phyloP scores from a whole-genome alignment of 306 rosid species.

The Pueraria montana region DNA sequence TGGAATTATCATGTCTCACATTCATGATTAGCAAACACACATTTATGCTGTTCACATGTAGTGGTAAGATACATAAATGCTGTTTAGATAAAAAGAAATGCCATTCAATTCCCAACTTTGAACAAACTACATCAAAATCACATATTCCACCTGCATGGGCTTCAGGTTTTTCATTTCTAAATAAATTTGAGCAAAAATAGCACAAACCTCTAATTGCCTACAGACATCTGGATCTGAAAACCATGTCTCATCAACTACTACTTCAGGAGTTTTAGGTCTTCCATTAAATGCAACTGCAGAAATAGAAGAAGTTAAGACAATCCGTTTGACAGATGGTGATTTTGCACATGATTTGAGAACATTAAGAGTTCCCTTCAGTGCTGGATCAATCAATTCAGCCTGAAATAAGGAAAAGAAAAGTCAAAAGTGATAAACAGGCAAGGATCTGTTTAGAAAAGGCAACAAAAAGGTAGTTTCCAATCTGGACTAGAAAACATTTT shows the following conservation, averaged over 20 bases:
- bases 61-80: slow-evolving; percentile 5
- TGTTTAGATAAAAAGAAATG: not conserved
- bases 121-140: slow-evolving; percentile 27
- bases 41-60: not conserved
- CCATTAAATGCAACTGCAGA: slow-evolving; percentile 29
- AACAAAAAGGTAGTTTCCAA: slow-evolving; percentile 1
- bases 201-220: slow-evolving; percentile 48
- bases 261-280: slow-evolving; percentile 49
- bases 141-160: not conserved
- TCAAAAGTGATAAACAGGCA: slow-evolving; percentile 14
- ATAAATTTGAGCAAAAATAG: not conserved
- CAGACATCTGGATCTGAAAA: slow-evolving; percentile 53
- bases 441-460: not conserved
- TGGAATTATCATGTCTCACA: slow-evolving; percentile 21
- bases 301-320: slow-evolving; percentile 56
- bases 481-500: not conserved
- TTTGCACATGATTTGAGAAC: slow-evolving; percentile 62
- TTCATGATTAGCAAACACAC: slow-evolving; percentile 16
- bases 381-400: slow-evolving; percentile 61
- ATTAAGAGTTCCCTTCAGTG: slow-evolving; percentile 61
- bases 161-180: slow-evolving; percentile 5
- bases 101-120: not conserved
- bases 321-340: slow-evolving; percentile 53
- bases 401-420: slow-evolving; percentile 41
- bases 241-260: slow-evolving; percentile 58